Evolutionary conservation across 805 yeast species (phyloP), one percentile per base, ranked within the genome.

Genomic region (Candida krabiensis): DNA sequence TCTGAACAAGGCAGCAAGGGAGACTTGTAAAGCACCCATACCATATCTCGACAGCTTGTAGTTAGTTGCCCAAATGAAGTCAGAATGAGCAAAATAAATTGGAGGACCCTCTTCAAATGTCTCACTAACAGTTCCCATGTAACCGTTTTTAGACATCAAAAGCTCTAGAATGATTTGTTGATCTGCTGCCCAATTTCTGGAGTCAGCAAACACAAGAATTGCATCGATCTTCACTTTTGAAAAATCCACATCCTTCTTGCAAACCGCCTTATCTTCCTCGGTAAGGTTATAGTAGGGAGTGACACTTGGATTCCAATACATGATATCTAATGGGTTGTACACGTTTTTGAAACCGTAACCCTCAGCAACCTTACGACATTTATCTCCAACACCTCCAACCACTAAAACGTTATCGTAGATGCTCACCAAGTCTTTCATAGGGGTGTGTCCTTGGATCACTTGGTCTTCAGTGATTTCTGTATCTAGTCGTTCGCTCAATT

Each of bases 21-120:
- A 83, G 27, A 86, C 89, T 61, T 87, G 96, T 47, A 88, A 70
- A 3, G 96, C 96, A 43, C 96, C 96, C 95, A 88, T 89, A 44
- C 96, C 96, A 58, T 88, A 86, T 58, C 96, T 73, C 13, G 88
- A 79, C 45, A 85, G 69, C 51, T 77, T 78, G 58, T 85, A 87
- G 63, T 87, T 85, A 3, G 96, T 86, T 9, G 96, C 91, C 96
- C 96, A 88, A 38, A 88, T 86, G 54, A 88, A 84, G 64, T 88
- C 96, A 15, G 91, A 84, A 61, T 88, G 95, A 28, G 95, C 95
- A 70, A 87, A 88, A 64, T 84, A 86, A 40, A 87, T 77, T 33
- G 79, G 79, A 23, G 95, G 93, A 26, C 90, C 90, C 47, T 86
- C 89, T 43, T 81, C 83, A 56, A 63, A 80, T 13, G 83, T 77